Percentiles rank a stretch among this genome's conserved stretches.
phyloP scores from a whole-genome alignment of 345 rosid species.

The Erucastrum elatum region DNA sequence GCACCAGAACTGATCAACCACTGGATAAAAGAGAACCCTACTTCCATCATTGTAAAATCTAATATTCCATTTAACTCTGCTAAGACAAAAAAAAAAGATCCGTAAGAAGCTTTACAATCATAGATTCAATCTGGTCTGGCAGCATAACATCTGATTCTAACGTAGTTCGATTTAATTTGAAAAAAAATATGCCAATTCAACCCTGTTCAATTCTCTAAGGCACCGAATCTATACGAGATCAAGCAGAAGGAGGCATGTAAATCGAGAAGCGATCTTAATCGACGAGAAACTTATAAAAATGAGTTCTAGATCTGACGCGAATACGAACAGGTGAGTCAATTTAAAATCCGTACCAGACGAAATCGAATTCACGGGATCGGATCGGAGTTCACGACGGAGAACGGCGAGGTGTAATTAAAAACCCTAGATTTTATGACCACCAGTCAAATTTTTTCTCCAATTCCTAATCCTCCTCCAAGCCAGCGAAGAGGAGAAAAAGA shows the following conservation, averaged over 20 bases:
- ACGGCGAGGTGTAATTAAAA: background rate
- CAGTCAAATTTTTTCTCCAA: background rate
- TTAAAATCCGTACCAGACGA: slow-evolving; percentile 17
- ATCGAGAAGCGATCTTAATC: slow-evolving; percentile 27
- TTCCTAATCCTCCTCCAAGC: slow-evolving; percentile 16
- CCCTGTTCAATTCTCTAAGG: background rate
- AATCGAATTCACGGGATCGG: background rate
- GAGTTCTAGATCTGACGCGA: slow-evolving; percentile 36
- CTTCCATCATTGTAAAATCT: slow-evolving; percentile 46
- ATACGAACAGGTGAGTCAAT: background rate
- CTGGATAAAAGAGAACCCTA: slow-evolving; percentile 45
- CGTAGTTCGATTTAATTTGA: background rate
- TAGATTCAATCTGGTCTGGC: background rate
- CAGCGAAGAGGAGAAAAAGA: slow-evolving; percentile 5
- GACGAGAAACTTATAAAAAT: background rate
- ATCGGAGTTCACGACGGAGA: slow-evolving; percentile 18
- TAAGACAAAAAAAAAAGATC: background rate
- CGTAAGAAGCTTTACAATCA: slow-evolving; percentile 21
- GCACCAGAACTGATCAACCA: slow-evolving; percentile 42
- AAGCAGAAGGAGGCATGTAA: background rate
- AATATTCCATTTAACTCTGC: slow-evolving; percentile 1
- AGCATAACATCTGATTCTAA: background rate
- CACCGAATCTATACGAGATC: slow-evolving; percentile 18
- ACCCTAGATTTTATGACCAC: slow-evolving; percentile 29
- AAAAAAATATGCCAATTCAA: background rate